Evolutionary conservation across 495 filamentous ascomycete species (phyloP).

Genomic region (Podospora sp.): DNA sequence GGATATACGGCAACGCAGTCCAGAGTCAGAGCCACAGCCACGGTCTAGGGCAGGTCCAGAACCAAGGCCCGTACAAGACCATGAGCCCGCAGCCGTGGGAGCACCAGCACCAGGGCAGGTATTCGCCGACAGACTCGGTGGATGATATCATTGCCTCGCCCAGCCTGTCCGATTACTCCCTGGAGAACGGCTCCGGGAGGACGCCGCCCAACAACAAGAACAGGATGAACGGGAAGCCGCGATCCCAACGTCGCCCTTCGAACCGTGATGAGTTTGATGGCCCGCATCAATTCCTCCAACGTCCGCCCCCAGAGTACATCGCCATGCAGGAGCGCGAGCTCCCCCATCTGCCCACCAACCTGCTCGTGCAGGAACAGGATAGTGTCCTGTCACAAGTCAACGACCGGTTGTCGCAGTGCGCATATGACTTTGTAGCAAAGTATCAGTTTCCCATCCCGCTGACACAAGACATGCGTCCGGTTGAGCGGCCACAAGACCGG

Average conservation of each 20-base stretch:
- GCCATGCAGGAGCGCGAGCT: constrained; percentile 76
- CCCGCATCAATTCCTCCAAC: constrained; percentile 75
- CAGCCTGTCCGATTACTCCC: constrained; percentile 48
- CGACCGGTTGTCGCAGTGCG: constrained; percentile 79
- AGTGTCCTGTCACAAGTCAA: constrained; percentile 77
- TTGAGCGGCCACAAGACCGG: constrained; percentile 75
- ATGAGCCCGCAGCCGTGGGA: constrained; percentile 45
- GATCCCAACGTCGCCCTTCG: constrained; percentile 71
- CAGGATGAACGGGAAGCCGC: constrained; percentile 51
- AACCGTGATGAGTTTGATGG: constrained; percentile 90
- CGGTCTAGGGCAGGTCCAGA: constrained; percentile 27
- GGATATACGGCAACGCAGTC: constrained; percentile 31
- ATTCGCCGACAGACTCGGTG: constrained; percentile 52
- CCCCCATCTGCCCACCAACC: constrained; percentile 78
- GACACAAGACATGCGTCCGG: constrained; percentile 75
- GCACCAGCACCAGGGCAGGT: constrained; percentile 39
- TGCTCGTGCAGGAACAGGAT: constrained; percentile 82
- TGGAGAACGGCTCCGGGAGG: constrained; percentile 38
- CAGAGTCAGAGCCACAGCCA: constrained; percentile 14
- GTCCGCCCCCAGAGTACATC: constrained; percentile 64
- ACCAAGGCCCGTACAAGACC: constrained; percentile 41
- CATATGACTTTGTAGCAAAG: constrained; percentile 86
- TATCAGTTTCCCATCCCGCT: constrained; percentile 87
- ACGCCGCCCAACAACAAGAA: constrained; percentile 41
- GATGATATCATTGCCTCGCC: constrained; percentile 51